Base-by-base conservation (phyloP, 176 grass and related monocot genomes). In the Typha latifolia region DNA sequence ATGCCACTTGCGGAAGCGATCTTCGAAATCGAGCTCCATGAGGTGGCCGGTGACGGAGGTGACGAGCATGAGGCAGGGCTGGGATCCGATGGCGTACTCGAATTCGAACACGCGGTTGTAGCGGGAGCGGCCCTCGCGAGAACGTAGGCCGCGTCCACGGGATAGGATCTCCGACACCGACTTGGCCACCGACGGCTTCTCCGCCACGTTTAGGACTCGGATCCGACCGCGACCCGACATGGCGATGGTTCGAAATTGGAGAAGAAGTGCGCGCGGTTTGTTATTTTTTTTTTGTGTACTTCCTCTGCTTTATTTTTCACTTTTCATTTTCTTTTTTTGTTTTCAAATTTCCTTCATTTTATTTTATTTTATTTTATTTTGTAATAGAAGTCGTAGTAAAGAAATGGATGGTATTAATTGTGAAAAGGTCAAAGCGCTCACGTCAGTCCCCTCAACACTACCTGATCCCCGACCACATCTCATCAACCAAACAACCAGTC, bases 91-190 rank as follows among this genome's bases (percentile, higher is more conserved):
- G 72, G 68, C 23, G 80, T 93, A 87, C 67, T 69, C 84, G 70
- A 97, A 97, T 79, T 97, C 83, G 69, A 97, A 97, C 47, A 97
- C 49, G 67, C 94, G 94, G 62, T 97, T 97, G 76, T 90, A 97
- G 20, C 67, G 83, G 27, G 88, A 92, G 47, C 89, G 72, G 48
- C 93, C 93, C 69, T 68, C 47, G 63, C 89, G 78, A 61, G 85
- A 80, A 57, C 77, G 80, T 73, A 90, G 74, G 24, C 90, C 85
- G 23, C 82, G 77, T 8, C 82, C 7, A 52, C 89, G 83, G 21
- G 83, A 97, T 47, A 97, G 73, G 72, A 97, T 97, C 80, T 97
- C 85, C 49, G 86, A 67, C 63, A 97, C 93, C 26, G 93, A 32
- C 65, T 92, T 97, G 26, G 88, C 88, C 63, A 97, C 94, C 72